Conservation (phyloP, 2,329 filamentous ascomycete species). For the Penicillium sp. region DNA sequence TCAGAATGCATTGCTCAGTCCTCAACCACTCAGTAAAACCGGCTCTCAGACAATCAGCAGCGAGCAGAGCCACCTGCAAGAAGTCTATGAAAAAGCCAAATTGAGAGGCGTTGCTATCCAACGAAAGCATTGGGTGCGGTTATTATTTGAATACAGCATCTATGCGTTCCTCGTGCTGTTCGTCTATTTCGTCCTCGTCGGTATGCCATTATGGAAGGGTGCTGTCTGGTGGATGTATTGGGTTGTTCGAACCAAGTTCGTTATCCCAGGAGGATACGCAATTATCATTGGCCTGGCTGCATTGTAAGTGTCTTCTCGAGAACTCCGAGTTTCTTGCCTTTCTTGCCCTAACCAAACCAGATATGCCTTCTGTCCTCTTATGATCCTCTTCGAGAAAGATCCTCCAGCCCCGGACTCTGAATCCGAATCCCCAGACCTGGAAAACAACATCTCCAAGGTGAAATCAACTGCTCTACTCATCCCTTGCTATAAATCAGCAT, state of each 20-base stretch:
- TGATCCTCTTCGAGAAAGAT: slow-evolving; percentile 36
- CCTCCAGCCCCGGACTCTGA: slow-evolving; percentile 16
- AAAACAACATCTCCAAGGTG: slow-evolving; percentile 25
- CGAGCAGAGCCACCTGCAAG: slow-evolving; percentile 13
- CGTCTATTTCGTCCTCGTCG: slow-evolving; percentile 48
- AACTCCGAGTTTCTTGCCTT: not conserved
- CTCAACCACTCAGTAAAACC: slow-evolving; percentile 3
- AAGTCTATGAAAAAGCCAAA: slow-evolving; percentile 22
- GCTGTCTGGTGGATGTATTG: slow-evolving; percentile 45
- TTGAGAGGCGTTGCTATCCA: slow-evolving; percentile 20
- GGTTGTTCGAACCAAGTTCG: slow-evolving; percentile 41
- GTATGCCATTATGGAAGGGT: slow-evolving; percentile 48
- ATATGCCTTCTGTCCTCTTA: slow-evolving; percentile 29
- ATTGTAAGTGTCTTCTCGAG: slow-evolving; percentile 27
- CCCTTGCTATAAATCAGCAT: slow-evolving; percentile 49
- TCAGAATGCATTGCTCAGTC: slow-evolving; percentile 11
- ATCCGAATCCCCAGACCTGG: slow-evolving; percentile 14
- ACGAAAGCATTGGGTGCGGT: slow-evolving; percentile 35
- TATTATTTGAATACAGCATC: slow-evolving; percentile 39
- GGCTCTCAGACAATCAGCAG: slow-evolving; percentile 8
- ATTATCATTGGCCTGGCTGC: slow-evolving; percentile 40
- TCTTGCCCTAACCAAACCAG: slow-evolving; percentile 12
- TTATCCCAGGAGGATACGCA: slow-evolving; percentile 42
- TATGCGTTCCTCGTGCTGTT: slow-evolving; percentile 40
- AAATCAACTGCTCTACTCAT: slow-evolving; percentile 43